These are phyloP conservation scores for Neopestalotiopsis rosae DNA, from an alignment of 2,329 filamentous ascomycete species.

Conservation along the genomic window DNA sequence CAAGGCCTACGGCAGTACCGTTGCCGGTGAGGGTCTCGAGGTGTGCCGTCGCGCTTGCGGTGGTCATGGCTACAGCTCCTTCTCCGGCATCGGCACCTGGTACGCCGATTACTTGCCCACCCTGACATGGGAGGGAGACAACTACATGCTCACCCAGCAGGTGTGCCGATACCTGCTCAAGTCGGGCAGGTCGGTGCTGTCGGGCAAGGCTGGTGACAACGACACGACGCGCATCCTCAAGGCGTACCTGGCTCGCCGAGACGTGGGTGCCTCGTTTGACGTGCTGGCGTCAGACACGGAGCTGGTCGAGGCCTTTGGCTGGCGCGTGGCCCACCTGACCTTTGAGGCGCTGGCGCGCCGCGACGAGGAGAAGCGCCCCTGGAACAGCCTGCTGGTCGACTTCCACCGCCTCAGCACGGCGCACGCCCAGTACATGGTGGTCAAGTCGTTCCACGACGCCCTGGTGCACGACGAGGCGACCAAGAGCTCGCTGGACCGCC, in stretches of 20 bases:
- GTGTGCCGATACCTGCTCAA: slow-evolving; percentile 79
- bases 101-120: slow-evolving; percentile 78
- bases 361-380: slow-evolving; percentile 76
- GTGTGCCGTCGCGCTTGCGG: slow-evolving; percentile 77
- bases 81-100: slow-evolving; percentile 77
- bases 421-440: slow-evolving; percentile 77
- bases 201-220: slow-evolving; percentile 64
- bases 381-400: slow-evolving; percentile 79
- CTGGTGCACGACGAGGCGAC: slow-evolving; percentile 49
- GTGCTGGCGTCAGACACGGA: slow-evolving; percentile 73
- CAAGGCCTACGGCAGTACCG: slow-evolving; percentile 75
- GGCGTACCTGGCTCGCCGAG: slow-evolving; percentile 67
- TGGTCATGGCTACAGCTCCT: slow-evolving; percentile 77
- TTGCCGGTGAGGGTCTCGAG: slow-evolving; percentile 76
- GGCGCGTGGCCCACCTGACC: slow-evolving; percentile 75
- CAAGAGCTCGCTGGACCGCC: slow-evolving; percentile 58
- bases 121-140: slow-evolving; percentile 77
- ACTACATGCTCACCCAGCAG: slow-evolving; percentile 84
- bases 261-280: slow-evolving; percentile 77
- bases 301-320: slow-evolving; percentile 75
- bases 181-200: slow-evolving; percentile 73
- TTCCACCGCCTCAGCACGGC: slow-evolving; percentile 79
- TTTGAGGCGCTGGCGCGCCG: slow-evolving; percentile 78
- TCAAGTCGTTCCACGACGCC: slow-evolving; percentile 70
- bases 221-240: slow-evolving; percentile 72